Evolutionary conservation across 768 basidiomycete genomes (phyloP), one percentile per base, ranked within the genome.

Genomic region (Floccularia luteovirens): DNA sequence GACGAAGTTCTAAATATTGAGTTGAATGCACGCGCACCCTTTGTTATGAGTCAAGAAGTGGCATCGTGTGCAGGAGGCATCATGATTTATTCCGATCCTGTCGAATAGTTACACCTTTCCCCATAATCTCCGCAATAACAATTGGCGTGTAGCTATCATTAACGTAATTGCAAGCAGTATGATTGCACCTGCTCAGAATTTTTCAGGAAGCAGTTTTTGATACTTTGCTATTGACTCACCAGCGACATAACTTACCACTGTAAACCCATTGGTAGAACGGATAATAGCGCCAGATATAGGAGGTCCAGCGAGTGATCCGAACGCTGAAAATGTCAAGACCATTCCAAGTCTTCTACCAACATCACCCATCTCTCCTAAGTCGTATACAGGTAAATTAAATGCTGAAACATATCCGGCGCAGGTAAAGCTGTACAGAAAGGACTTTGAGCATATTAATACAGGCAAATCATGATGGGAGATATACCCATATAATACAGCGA

Each of bases 201-300:
- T 31, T 31, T 31, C 28, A 13, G 28, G 16, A 12, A 16, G 13
- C 34, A 11, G 19, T 12, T n/a, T 13, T 10, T 30, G 27, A 10
- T 8, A 30, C 8, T 10, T 8, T 14, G 14, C 14, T 10, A 8
- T 30, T 30, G 14, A 14, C 38, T 19, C 19, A 70, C 72, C 74
- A 25, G 75, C 76, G 44, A 71, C 80, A 38, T 66, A 61, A 11
- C 75, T 72, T 10, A 72, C 69, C 3, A 49, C 56, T 16, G 56
- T 50, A 50, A 68, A 81, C 0, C 67, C 62, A 12, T 63, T 63
- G 4, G 76, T 70, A 0, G 64, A 56, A 0, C 51, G 47, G 43
- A 69, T 62, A 44, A 82, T 77, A 2, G 71, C 74, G 1, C 81
- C 78, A 3, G 77, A 77, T 48, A 82, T 76, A 0, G 79, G 81